phyloP scores from a whole-genome alignment of 306 rosid genomes.

The Alnus glutinosa region DNA sequence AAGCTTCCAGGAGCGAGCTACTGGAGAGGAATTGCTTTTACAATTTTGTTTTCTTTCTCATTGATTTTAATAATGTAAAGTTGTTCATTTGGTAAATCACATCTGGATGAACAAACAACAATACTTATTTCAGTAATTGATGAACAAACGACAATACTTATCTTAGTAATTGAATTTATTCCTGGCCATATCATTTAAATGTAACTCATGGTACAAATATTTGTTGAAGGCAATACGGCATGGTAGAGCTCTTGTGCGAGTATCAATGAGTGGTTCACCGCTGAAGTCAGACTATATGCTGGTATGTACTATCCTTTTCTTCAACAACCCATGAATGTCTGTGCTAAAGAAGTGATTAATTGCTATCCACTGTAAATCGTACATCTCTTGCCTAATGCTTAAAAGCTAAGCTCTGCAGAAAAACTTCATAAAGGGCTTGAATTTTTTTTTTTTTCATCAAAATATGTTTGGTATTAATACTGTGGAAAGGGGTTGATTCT shows the following conservation, averaged over 20 bases:
- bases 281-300: slow-evolving; percentile 81
- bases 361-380: not conserved
- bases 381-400: not conserved
- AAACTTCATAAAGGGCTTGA: too few relatives aligned
- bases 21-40: not conserved
- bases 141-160: not conserved
- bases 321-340: slow-evolving; percentile 3
- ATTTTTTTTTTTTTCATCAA: too few relatives aligned
- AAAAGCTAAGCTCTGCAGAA: not conserved
- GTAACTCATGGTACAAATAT: slow-evolving; percentile 25
- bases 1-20: not conserved
- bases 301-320: slow-evolving; percentile 44
- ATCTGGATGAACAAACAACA: slow-evolving; percentile 11
- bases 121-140: not conserved
- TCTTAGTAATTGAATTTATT: slow-evolving; percentile 16
- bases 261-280: slow-evolving; percentile 55
- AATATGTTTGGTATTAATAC: not conserved
- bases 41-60: not conserved
- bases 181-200: slow-evolving; percentile 25
- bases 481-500: not conserved
- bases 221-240: slow-evolving; percentile 70
- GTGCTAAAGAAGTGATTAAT: not conserved
- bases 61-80: not conserved
- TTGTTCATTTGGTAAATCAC: not conserved
- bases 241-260: slow-evolving; percentile 83